Evolutionary conservation across 768 basidiomycete genomes (phyloP), one percentile per base, ranked within the genome.

Genomic region (Trametes coccinea): DNA sequence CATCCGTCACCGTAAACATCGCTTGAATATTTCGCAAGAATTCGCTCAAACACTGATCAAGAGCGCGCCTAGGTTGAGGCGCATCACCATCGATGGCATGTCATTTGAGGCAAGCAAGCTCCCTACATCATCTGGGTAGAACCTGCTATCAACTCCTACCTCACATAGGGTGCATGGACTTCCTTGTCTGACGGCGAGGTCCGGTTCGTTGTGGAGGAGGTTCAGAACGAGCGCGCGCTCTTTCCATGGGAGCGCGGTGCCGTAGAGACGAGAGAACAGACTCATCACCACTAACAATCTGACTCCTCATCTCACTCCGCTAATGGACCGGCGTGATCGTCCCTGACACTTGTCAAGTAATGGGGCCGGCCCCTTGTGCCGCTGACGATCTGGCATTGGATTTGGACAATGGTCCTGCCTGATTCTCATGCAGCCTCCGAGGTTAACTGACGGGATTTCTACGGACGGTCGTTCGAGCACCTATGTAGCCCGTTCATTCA

Each of bases 31-130:
- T 1, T 40, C 47, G 3, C 44, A 46, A 30, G 13, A 48, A 16
- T 14, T 49, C 5, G 52, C 54, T 6, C 29, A 56, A 5, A 13
- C 17, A 14, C 29, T 68, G 13, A 43, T 51, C 5, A 17, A 34
- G 13, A 43, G 53, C 8, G 31, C 41, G 6, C 27, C 47, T 5
- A 44, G 37, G 1, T 41, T 68, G 1, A 62, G 67, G 3, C 56
- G 60, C 2, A 16, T 68, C 22, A 46, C 54, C 0, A 29, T 68
- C 4, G 57, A 68, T 33, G 39, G 52, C 5, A 53, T 13, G 6
- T 47, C 27, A 2, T 68, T 60, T 39, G 67, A 68, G 55, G 67
- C 64, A 14, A 13, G 65, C 51, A 5, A 37, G 34, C 34, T 37
- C 34, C 34, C 6, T 37, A 5, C 6, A 5, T 11, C 34, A 6